These are phyloP conservation scores for Aureobasidium sp. DNA, from an alignment of 2,329 filamentous ascomycete species.

Conservation along the genomic window DNA sequence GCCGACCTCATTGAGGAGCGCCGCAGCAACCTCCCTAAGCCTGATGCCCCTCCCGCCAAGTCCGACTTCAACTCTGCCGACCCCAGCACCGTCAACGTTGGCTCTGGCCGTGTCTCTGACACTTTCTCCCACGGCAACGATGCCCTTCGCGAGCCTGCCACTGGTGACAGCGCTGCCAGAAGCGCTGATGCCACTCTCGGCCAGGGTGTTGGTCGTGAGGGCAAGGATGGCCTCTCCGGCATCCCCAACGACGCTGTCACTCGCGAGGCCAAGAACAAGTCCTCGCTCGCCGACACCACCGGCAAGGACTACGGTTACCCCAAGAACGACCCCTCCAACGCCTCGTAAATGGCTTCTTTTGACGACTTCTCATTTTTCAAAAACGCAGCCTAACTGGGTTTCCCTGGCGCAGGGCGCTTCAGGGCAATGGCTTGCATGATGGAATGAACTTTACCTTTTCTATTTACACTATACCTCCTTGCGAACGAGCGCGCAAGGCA, in stretches of 20 bases:
- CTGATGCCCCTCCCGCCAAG: constrained; percentile 66
- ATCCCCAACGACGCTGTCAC: constrained; percentile 54
- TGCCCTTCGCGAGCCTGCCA: constrained; percentile 36
- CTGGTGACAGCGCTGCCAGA: constrained; percentile 46
- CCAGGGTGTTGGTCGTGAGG: constrained; percentile 52
- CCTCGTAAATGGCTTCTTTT: constrained; percentile 1
- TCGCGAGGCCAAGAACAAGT: constrained; percentile 36
- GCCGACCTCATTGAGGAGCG: constrained; percentile 57
- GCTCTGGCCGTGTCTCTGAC: constrained; percentile 46
- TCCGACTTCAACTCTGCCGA: constrained; percentile 73
- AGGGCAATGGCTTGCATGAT: constrained; percentile 1
- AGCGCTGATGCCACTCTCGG: constrained; percentile 47
- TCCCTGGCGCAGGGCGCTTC: constrained; percentile 6
- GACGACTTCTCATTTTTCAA: neutral
- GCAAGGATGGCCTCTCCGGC: constrained; percentile 46
- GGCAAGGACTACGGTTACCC: constrained; percentile 36
- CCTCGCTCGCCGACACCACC: constrained; percentile 35
- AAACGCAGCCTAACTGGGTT: neutral
- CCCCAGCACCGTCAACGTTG: constrained; percentile 59
- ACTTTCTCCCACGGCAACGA: constrained; percentile 40
- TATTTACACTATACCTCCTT: neutral
- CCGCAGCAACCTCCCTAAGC: constrained; percentile 67
- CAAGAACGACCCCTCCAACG: constrained; percentile 31
- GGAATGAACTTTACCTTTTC: neutral
- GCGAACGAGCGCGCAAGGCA: constrained; percentile 12